Base-by-base conservation (phyloP, 2,329 filamentous ascomycete genomes). In the Aspergillus chevalieri region DNA sequence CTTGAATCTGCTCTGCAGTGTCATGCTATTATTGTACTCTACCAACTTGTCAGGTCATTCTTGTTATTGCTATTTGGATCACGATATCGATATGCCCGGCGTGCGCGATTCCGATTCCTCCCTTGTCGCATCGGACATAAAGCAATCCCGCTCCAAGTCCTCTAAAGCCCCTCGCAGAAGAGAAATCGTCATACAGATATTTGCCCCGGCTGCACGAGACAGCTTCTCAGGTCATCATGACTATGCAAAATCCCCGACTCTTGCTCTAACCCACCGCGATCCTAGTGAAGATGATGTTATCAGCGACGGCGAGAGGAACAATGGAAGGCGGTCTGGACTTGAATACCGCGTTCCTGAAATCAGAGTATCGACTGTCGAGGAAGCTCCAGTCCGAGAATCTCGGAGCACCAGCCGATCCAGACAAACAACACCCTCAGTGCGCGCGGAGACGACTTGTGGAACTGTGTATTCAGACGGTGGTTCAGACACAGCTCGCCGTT, bases 91-190 rank as follows among this genome's bases (percentile, higher is more conserved):
- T 19, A 41, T 41, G 67, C 61, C 64, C 34, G 57, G 63, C 47
- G 49, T 67, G 46, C 59, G 62, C 50, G 49, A 60, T 54, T 56
- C 56, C 54, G 57, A 57, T 54, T 49, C 62, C 44, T 57, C 60
- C 54, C 56, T 55, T 52, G 57, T 58, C 58, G 58, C 58, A 49
- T 53, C 52, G 50, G 52, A 55, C 56, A 12, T 58, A 34, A 62
- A 64, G 52, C 63, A 56, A 48, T 59, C 64, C 26, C 58, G 62
- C 33, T 54, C 72, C 52, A 72, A 63, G 61, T 63, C 69, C 54
- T 70, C 72, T 58, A 74, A 73, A 57, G 51, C 62, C 30, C 65
- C 74, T 34, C 64, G 65, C 53, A 67, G 61, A 53, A 60, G 61
- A 51, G 60, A 68, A 54, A 48, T 63, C 26, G 47, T 55, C 46